Base-by-base conservation (phyloP, 768 basidiomycete species). In the Pisolithus orientalis region DNA sequence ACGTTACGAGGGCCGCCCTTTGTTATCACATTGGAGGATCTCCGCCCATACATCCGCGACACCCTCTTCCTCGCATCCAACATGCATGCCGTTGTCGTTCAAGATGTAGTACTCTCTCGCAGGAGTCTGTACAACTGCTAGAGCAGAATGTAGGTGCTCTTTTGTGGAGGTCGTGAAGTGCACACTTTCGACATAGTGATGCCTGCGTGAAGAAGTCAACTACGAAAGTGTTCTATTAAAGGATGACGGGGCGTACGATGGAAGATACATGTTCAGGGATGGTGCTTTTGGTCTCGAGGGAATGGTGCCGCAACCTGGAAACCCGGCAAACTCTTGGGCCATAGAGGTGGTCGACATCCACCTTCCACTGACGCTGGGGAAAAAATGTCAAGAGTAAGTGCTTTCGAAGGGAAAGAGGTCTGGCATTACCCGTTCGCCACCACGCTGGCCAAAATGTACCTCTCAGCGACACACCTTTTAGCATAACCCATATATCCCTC, bases 31-130 rank as follows among this genome's bases (percentile, higher is more conserved):
- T 1, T 72, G 68, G 10, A 90, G 49, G 39, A 87, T 59, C 46
- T 71, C 57, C 73, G 75, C 82, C 87, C 87, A 90, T 9, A 83
- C 70, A 4, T 59, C 53, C 6, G 76, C 75, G 25, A 90, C 72
- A 0, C 86, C 87, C 6, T 86, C 85, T 58, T 90, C 87, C 64
- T 91, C 88, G 50, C 72, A 75, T 6, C 88, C 88, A 13, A 90
- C 74, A 57, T 85, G 80, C 80, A 87, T 82, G 14, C 88, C 88
- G 50, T 86, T 90, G 53, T 89, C 85, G 50, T 75, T 78, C 54
- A 91, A 64, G 32, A 90, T 74, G 58, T 74, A 84, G 60, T 88
- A 87, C 62, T 83, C 84, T 53, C 88, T 67, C 32, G 69, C 72
- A 2, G 80, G 81, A 0, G 88, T 90, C 63, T 87, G 88, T 8